These are phyloP conservation scores for Suaeda aralocaspica DNA, from an alignment of 148 eudicot genomes.

Conservation along the genomic window DNA sequence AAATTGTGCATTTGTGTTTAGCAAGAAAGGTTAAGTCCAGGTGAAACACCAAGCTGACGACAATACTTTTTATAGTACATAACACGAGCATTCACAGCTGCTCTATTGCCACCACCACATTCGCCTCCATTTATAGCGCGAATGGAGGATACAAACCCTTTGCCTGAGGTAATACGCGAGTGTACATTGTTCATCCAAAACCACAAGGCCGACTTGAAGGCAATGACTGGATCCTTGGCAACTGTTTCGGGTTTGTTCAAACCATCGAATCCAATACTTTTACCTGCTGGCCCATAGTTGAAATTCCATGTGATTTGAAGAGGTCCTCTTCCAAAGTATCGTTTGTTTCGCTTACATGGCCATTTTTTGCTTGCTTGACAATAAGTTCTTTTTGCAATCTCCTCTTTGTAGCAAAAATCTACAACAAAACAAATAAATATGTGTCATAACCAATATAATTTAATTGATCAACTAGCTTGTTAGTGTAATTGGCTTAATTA, in stretches of 20 bases:
- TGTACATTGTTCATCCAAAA: slow-evolving; percentile 44
- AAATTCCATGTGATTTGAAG: slow-evolving; percentile 45
- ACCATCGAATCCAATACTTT: slow-evolving; percentile 45
- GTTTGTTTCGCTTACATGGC: slow-evolving; percentile 34
- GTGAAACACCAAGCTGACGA: slow-evolving; percentile 39
- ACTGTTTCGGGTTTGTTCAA: slow-evolving; percentile 39
- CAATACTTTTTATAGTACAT: slow-evolving; percentile 33
- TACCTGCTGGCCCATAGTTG: slow-evolving; percentile 45
- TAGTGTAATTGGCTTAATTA: no score
- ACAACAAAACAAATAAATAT: no score
- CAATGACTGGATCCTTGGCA: slow-evolving; percentile 24
- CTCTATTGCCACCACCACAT: slow-evolving; percentile 28
- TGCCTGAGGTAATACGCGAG: slow-evolving; percentile 17
- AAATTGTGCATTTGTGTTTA: no score
- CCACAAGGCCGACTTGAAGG: slow-evolving; percentile 44
- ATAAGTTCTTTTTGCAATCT: slow-evolving; percentile 41
- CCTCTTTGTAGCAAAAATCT: slow-evolving; percentile 57
- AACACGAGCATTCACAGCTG: slow-evolving; percentile 31
- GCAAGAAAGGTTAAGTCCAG: slow-evolving; percentile 32
- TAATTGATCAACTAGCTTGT: no score
- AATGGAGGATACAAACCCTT: slow-evolving; percentile 39
- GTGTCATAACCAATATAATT: no score
- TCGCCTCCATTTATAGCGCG: slow-evolving; percentile 33
- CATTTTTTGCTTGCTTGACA: slow-evolving; percentile 31
- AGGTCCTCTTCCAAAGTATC: slow-evolving; percentile 41